Evolutionary conservation across 2,329 filamentous ascomycete species (phyloP).

Genomic region (Fusarium verrucosum): DNA sequence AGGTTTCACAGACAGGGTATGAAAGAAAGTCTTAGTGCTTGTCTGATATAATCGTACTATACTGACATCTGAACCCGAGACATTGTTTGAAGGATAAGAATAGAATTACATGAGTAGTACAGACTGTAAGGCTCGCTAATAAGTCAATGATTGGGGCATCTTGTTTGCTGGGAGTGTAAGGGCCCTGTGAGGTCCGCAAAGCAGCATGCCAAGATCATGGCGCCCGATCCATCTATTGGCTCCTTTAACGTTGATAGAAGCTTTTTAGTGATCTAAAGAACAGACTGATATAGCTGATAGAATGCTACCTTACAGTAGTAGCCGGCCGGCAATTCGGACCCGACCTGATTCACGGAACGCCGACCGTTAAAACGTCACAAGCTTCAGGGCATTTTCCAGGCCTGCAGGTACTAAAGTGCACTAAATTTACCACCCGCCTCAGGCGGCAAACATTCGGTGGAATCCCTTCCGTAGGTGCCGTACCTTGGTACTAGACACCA

Average conservation of each 20-base stretch:
- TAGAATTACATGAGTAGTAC: not conserved
- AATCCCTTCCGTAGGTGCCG: slow-evolving; percentile 15
- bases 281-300: not conserved
- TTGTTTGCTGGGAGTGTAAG: not conserved
- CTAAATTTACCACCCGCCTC: slow-evolving; percentile 37
- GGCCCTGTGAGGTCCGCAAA: not conserved
- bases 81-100: not conserved
- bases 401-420: slow-evolving; percentile 32
- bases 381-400: slow-evolving; percentile 27
- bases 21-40: not conserved
- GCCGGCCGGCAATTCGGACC: slow-evolving; percentile 24
- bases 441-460: slow-evolving; percentile 41
- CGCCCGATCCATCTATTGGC: not conserved
- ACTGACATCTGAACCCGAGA: not conserved
- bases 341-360: slow-evolving; percentile 8
- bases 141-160: not conserved
- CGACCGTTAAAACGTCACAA: slow-evolving; percentile 29
- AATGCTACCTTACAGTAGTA: slow-evolving; percentile 9
- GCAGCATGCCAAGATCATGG: not conserved
- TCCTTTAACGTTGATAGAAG: not conserved
- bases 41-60: not conserved
- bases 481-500: no score
- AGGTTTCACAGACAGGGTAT: not conserved
- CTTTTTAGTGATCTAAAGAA: not conserved
- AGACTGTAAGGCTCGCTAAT: not conserved